Conservation (phyloP, 257 asterid genomes). For the Leonotis leonurus region DNA sequence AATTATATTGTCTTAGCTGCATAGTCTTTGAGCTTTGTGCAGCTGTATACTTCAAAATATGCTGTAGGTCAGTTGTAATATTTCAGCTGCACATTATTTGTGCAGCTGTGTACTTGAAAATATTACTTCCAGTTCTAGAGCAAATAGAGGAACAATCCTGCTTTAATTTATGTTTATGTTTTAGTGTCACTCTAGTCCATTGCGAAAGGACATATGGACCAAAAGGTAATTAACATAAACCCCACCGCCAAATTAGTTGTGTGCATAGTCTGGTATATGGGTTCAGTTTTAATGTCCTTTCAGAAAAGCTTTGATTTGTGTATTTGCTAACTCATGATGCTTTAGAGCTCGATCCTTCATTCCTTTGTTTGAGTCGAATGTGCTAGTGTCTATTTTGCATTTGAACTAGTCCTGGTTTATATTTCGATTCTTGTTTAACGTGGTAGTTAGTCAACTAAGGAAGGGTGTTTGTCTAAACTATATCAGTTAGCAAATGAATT, state of each 20-base stretch:
- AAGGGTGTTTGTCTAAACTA: neutral
- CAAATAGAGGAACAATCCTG: neutral
- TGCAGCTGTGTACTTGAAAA: neutral
- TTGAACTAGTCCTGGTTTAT: neutral
- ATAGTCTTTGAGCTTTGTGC: neutral
- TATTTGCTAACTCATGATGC: too few species aligned
- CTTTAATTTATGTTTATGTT: neutral
- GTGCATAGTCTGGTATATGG: neutral
- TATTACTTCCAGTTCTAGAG: neutral
- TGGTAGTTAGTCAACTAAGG: neutral
- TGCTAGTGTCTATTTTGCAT: neutral
- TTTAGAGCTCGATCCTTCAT: too few species aligned
- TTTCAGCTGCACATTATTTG: neutral
- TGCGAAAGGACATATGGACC: neutral
- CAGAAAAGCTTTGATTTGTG: neutral
- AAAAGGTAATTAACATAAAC: too few species aligned
- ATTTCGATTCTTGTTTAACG: neutral
- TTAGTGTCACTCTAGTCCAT: neutral
- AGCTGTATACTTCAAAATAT: neutral
- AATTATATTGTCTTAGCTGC: neutral
- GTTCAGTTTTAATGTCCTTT: neutral
- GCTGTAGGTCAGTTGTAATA: neutral
- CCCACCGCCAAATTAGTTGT: neutral
- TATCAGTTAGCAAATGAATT: too few species aligned
- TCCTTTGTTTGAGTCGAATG: neutral